Evolutionary conservation across 1,139 yeast species (phyloP).

Genomic region (Nadsonia starkeyi-henricii): DNA sequence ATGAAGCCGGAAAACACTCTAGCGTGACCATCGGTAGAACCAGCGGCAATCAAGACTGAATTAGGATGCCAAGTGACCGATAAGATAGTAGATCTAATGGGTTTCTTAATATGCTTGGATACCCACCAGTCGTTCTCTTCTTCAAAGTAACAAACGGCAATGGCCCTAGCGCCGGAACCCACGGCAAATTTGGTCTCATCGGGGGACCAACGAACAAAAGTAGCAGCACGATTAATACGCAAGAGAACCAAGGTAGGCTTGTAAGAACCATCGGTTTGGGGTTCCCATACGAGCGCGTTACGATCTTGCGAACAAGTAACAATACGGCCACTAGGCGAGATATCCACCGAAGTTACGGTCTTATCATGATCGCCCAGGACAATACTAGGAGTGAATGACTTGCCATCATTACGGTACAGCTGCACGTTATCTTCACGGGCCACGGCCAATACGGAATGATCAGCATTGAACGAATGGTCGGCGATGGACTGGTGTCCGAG

Average conservation of each 20-base stretch:
- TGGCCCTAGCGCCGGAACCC: slow-evolving; percentile 86
- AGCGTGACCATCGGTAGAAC: slow-evolving; percentile 91
- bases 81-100: slow-evolving; percentile 75
- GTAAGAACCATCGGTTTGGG: slow-evolving; percentile 41
- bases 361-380: slow-evolving; percentile 78
- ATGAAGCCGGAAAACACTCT: slow-evolving; percentile 88
- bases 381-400: slow-evolving; percentile 37
- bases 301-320: slow-evolving; percentile 97
- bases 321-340: slow-evolving; percentile 76
- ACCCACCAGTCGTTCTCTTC: slow-evolving; percentile 99
- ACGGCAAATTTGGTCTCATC: slow-evolving; percentile 89
- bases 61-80: slow-evolving; percentile 92
- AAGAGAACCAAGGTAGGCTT: slow-evolving; percentile 87
- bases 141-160: slow-evolving; percentile 94
- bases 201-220: slow-evolving; percentile 89
- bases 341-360: slow-evolving; percentile 87
- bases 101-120: slow-evolving; percentile 88
- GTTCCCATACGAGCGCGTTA: slow-evolving; percentile 95
- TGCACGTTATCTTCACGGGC: slow-evolving; percentile 70
- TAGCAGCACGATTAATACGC: slow-evolving; percentile 89
- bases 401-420: slow-evolving; percentile 44
- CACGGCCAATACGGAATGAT: slow-evolving; percentile 56
- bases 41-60: slow-evolving; percentile 74
- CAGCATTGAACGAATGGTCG: slow-evolving; percentile 77
- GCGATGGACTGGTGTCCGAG: slow-evolving; percentile 79